Base-by-base conservation (phyloP, 2,329 filamentous ascomycete genomes). In the Myriosclerotinia curreyana region DNA sequence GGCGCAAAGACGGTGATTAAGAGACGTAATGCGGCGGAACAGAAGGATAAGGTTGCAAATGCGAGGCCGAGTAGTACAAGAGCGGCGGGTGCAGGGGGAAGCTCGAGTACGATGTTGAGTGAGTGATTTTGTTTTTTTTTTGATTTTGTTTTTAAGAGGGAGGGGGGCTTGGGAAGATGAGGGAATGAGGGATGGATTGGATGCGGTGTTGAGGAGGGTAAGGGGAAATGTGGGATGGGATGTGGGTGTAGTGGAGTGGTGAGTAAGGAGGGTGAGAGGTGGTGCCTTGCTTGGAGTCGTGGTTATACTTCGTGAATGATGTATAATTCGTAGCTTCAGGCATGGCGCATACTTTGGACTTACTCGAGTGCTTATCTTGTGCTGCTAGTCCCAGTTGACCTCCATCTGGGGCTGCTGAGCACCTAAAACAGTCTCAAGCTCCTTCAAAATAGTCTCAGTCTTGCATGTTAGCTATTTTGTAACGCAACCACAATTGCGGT, bases 91-190 rank as follows among this genome's bases (percentile, higher is more conserved):
- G 95, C 95, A 22, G 95, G 95, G 71, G 95, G 95, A 70, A 97
- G 92, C 77, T 96, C 90, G 78, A 96, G 92, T 81, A 99, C 95
- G 61, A 99, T 99, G 95, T 83, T 99, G 82, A 94, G 93, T 92
- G 89, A 71, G 89, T 86, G 46, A 20, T 48, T 51, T 63, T 36
- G 46, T 53, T 46, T 64, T 64, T 34, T 56, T 46, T 20, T 22
- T 46, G 7, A 8, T 46, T 46, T n/a, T 17, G 20, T 46, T 46
- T 54, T 50, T n/a, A n/a, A n/a, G n/a, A n/a, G n/a, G n/a, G n/a
- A n/a, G n/a, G 20, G 38, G 25, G 17, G 25, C 9, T 28, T n/a
- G 36, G 44, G 54, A 49, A 55, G n/a, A 5, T 31, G 11, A 36
- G 28, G 36, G 53, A 15, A 55, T 31, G 42, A 34, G 22, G n/a